These are phyloP conservation scores for Rhodomyrtus tomentosa DNA, from an alignment of 345 rosid species.

Conservation along the genomic window DNA sequence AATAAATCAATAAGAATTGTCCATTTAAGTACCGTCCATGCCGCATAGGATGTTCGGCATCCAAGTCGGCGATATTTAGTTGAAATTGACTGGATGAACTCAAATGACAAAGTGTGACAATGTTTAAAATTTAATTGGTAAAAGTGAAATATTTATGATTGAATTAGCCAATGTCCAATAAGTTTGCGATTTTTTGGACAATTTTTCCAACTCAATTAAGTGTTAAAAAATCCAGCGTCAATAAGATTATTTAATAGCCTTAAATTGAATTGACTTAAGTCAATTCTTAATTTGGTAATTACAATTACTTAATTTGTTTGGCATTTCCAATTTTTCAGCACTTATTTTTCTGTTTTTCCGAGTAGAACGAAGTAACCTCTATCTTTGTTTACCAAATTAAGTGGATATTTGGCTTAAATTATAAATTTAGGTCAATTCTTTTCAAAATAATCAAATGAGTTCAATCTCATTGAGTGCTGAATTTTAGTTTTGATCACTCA, in stretches of 20 bases:
- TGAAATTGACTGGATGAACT: too few relatives aligned
- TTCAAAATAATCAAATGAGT: not conserved
- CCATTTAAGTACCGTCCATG: too few relatives aligned
- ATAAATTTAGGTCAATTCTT: not conserved
- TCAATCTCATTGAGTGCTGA: not conserved
- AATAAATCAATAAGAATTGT: too few relatives aligned
- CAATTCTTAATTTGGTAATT: not conserved
- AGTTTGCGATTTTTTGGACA: too few relatives aligned
- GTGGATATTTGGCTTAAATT: not conserved
- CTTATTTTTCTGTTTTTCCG: not conserved
- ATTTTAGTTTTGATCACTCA: not conserved
- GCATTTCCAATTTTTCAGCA: not conserved
- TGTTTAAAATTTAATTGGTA: too few relatives aligned
- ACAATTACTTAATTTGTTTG: too few relatives aligned
- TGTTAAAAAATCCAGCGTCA: not conserved
- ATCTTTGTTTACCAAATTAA: not conserved
- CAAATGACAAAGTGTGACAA: too few relatives aligned
- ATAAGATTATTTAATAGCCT: not conserved
- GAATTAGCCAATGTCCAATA: too few relatives aligned
- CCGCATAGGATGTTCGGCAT: too few relatives aligned
- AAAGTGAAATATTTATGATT: too few relatives aligned
- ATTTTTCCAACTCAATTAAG: too few relatives aligned
- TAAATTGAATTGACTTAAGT: not conserved
- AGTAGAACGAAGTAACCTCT: not conserved
- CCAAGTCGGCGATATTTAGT: too few relatives aligned